These are phyloP conservation scores for Dittrichia graveolens DNA, from an alignment of 129 eudicot species.

Conservation along the genomic window DNA sequence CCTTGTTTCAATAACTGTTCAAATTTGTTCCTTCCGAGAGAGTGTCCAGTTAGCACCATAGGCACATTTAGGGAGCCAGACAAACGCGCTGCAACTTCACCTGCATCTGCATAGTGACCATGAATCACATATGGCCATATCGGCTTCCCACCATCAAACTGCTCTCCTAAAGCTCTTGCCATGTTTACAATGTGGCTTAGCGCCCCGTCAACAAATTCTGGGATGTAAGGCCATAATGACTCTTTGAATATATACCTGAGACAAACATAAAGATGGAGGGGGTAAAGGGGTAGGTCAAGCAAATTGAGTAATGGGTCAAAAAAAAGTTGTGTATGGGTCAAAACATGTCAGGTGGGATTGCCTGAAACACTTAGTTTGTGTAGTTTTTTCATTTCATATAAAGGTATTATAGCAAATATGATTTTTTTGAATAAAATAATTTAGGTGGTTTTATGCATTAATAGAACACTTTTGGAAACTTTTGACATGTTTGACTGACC, in stretches of 20 bases:
- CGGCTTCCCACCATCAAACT: slow-evolving; percentile 59
- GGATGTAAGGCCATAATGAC: slow-evolving; percentile 81
- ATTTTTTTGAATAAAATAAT: neutral
- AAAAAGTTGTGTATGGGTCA: no score
- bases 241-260: slow-evolving; percentile 71
- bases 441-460: slow-evolving; percentile 9
- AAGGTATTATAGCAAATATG: no score
- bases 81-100: slow-evolving; percentile 74
- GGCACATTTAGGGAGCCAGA: slow-evolving; percentile 78
- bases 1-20: slow-evolving; percentile 82
- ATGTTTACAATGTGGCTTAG: slow-evolving; percentile 68
- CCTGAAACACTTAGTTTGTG: neutral
- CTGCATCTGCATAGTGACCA: slow-evolving; percentile 89
- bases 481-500: neutral
- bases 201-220: slow-evolving; percentile 84
- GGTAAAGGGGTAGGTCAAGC: no score
- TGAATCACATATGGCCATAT: slow-evolving; percentile 86
- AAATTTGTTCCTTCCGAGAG: slow-evolving; percentile 73
- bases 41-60: slow-evolving; percentile 85
- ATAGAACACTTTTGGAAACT: neutral
- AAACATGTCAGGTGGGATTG: neutral
- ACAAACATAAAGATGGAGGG: slow-evolving; percentile 5
- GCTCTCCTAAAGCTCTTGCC: slow-evolving; percentile 77
- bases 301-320: no score
- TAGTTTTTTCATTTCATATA: neutral